These are phyloP conservation scores for Basipetospora chlamydospora DNA, from an alignment of 2,329 filamentous ascomycete genomes.

Conservation along the genomic window DNA sequence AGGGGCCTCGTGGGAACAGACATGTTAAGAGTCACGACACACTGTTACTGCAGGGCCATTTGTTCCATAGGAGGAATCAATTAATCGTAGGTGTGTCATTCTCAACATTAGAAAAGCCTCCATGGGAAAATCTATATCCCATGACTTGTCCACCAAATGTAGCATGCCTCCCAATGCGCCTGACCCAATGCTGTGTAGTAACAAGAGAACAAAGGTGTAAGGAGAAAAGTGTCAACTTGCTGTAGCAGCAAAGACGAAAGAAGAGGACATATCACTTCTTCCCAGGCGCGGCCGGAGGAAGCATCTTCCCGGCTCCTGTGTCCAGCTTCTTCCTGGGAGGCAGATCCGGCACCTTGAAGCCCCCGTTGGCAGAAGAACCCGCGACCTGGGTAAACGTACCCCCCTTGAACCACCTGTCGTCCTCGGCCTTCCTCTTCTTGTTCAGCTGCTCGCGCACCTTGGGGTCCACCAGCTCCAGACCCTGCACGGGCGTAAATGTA, in stretches of 20 bases:
- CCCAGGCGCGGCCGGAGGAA: slow-evolving; percentile 15
- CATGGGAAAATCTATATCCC: no score
- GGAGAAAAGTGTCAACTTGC: not conserved
- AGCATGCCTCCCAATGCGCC: no score
- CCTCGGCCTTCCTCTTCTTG: slow-evolving; percentile 83
- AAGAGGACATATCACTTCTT: slow-evolving; percentile 9
- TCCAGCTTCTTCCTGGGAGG: slow-evolving; percentile 54
- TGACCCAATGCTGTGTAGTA: no score
- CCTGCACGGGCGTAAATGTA: slow-evolving; percentile 88
- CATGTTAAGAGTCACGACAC: no score
- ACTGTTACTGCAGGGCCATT: no score
- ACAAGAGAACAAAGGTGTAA: not conserved
- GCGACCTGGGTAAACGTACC: slow-evolving; percentile 91
- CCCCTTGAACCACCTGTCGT: slow-evolving; percentile 92
- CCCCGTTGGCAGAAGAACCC: slow-evolving; percentile 35
- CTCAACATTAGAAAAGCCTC: no score
- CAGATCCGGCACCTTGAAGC: slow-evolving; percentile 71
- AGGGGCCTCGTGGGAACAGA: no score
- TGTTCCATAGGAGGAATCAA: no score
- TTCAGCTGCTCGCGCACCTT: slow-evolving; percentile 78
- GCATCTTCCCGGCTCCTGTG: slow-evolving; percentile 43
- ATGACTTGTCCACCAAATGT: no score
- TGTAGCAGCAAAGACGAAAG: no score
- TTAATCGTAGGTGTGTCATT: no score
- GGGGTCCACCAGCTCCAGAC: slow-evolving; percentile 86